A percentile compares a stretch with the other conserved stretches of the same genome.
phyloP scores from a whole-genome alignment of 192 early-diverging fungal genomes.

The Coemansia sp. region DNA sequence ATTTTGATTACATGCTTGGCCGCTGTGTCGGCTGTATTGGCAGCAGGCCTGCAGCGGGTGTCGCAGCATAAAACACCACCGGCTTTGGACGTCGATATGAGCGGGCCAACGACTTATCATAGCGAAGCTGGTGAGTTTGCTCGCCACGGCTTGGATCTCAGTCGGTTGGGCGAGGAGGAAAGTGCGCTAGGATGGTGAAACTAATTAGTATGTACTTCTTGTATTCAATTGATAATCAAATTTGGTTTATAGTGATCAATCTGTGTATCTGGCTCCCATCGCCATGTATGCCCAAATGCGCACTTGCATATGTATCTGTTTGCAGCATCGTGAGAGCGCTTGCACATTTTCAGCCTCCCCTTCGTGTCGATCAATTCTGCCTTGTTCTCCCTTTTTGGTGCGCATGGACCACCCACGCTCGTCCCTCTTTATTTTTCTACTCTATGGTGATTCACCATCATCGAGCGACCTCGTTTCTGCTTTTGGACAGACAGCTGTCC shows the following conservation, averaged over 20 bases:
- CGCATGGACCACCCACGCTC: slow-evolving; percentile 7
- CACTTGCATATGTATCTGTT: slow-evolving; percentile 3
- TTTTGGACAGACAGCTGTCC: background rate
- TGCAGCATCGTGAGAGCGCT: background rate
- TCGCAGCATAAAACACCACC: slow-evolving; percentile 48
- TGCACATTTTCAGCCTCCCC: background rate
- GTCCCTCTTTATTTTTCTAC: background rate
- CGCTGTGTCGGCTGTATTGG: slow-evolving; percentile 29
- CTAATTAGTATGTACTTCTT: background rate
- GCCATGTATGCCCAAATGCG: background rate
- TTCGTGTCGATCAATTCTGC: background rate
- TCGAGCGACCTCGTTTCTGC: background rate
- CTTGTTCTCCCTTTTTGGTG: background rate
- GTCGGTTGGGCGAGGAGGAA: slow-evolving; percentile 26
- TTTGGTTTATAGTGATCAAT: background rate
- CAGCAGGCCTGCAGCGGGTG: slow-evolving; percentile 46
- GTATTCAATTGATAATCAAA: background rate
- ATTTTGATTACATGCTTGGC: slow-evolving; percentile 46
- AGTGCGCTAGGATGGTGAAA: slow-evolving; percentile 15
- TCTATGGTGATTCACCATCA: slow-evolving; percentile 5
- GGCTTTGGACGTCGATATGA: slow-evolving; percentile 5
- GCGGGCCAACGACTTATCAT: background rate
- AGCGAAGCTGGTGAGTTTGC: slow-evolving; percentile 25
- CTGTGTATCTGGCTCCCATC: background rate
- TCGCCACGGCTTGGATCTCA: slow-evolving; percentile 41